Conservation (phyloP, 2,329 filamentous ascomycete species). For the Aspergillus arachidicola region DNA sequence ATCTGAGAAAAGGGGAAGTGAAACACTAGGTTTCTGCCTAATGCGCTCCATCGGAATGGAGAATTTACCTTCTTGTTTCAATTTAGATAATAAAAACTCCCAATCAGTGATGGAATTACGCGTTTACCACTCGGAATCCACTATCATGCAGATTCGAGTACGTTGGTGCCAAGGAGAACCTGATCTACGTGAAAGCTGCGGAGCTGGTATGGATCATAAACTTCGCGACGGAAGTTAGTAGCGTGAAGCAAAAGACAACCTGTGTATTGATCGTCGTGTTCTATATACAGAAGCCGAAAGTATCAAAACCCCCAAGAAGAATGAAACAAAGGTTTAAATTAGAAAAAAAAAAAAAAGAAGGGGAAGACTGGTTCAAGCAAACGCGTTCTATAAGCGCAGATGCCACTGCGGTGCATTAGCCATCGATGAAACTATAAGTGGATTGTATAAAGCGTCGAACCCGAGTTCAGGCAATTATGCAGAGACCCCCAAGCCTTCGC, state of each 20-base stretch:
- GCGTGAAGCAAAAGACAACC: neutral
- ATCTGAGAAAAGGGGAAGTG: neutral
- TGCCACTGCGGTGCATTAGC: constrained; percentile 2
- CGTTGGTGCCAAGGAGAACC: neutral
- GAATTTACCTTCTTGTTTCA: neutral
- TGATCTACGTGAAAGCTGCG: neutral
- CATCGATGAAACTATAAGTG: neutral
- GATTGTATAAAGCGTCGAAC: neutral
- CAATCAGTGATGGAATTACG: neutral
- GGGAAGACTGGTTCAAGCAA: constrained; percentile 5
- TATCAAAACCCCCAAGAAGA: neutral
- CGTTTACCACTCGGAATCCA: neutral
- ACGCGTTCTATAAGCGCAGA: constrained; percentile 11
- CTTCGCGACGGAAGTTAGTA: neutral
- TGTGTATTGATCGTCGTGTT: constrained; percentile 3
- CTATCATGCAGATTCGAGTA: neutral
- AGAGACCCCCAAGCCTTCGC: constrained; percentile 42
- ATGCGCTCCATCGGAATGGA: neutral
- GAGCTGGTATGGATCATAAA: neutral
- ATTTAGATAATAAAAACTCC: neutral
- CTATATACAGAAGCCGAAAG: constrained; percentile 14
- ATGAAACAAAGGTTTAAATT: neutral
- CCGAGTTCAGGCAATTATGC: neutral
- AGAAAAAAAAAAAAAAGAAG: neutral
- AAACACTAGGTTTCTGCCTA: neutral